These are phyloP conservation scores for Mortierella sp. DNA, from an alignment of 371 early-diverging fungal species.

Conservation along the genomic window DNA sequence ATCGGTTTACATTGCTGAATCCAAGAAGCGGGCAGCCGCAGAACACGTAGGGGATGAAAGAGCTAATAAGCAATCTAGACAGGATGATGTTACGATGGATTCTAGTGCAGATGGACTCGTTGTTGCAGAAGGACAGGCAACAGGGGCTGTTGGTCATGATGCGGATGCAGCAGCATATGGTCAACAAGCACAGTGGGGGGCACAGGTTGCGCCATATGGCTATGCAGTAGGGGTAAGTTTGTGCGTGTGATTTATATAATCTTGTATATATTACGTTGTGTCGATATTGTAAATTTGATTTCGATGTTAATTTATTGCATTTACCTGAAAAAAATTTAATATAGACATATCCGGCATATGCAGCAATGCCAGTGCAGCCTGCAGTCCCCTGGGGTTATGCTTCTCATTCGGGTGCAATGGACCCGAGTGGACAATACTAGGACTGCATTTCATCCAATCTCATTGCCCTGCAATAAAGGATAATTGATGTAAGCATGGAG, in stretches of 20 bases:
- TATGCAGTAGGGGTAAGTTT: slow-evolving; percentile 28
- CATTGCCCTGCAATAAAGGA: neutral
- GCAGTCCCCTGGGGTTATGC: slow-evolving; percentile 18
- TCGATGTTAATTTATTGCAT: neutral
- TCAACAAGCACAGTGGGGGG: slow-evolving; percentile 22
- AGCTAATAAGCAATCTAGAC: slow-evolving; percentile 23
- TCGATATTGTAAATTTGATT: neutral
- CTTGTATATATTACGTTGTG: no score
- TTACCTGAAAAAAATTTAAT: neutral
- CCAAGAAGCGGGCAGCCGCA: slow-evolving; percentile 40
- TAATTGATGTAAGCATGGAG: neutral
- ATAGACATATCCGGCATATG: slow-evolving; percentile 20
- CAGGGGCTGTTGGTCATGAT: neutral
- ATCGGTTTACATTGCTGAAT: slow-evolving; percentile 24
- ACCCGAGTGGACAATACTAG: slow-evolving; percentile 6
- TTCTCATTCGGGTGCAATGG: slow-evolving; percentile 14
- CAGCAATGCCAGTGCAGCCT: slow-evolving; percentile 2
- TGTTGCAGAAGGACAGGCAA: neutral
- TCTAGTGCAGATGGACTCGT: neutral
- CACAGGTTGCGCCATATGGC: slow-evolving; percentile 20
- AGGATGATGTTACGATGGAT: slow-evolving; percentile 25
- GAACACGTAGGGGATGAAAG: slow-evolving; percentile 35
- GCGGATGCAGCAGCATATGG: slow-evolving; percentile 12
- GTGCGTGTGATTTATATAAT: no score
- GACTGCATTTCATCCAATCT: neutral